phyloP scores from a whole-genome alignment of 2,329 filamentous ascomycete genomes.

The Coniochaeta sp. region DNA sequence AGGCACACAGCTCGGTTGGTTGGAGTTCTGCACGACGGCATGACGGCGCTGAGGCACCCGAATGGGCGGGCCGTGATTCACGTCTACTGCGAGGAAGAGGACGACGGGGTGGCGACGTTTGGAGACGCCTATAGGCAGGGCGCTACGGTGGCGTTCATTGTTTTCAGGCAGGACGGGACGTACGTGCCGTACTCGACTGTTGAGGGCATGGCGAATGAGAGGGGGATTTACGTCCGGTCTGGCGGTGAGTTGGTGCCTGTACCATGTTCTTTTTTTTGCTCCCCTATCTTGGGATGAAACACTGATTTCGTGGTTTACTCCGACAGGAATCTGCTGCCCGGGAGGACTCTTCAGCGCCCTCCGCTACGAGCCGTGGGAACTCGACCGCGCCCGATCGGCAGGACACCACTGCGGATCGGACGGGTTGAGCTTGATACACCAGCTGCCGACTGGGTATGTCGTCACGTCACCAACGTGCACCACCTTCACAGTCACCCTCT shows the following conservation, averaged over 20 bases:
- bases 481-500: not conserved
- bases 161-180: conserved; percentile 42
- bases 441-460: conserved; percentile 45
- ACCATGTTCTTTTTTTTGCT: not conserved
- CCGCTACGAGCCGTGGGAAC: conserved; percentile 45
- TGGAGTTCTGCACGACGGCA: conserved; percentile 37
- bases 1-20: conserved; percentile 49
- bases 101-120: conserved; percentile 31
- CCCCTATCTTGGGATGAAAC: not conserved
- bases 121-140: conserved; percentile 48
- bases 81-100: conserved; percentile 44
- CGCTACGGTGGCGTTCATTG: conserved; percentile 58
- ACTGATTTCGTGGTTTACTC: not conserved
- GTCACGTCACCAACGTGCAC: not conserved
- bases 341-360: conserved; percentile 39
- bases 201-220: conserved; percentile 49
- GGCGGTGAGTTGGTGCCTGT: conserved; percentile 31
- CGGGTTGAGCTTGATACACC: conserved; percentile 44
- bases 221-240: conserved; percentile 52
- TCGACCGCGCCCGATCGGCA: conserved; percentile 44
- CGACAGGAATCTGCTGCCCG: conserved; percentile 38
- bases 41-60: conserved; percentile 40
- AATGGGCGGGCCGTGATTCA: conserved; percentile 45
- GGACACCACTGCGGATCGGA: conserved; percentile 52
- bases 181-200: conserved; percentile 51